Conservation (phyloP, 1,284 basidiomycete genomes). For the Fomitopsis palustris region DNA sequence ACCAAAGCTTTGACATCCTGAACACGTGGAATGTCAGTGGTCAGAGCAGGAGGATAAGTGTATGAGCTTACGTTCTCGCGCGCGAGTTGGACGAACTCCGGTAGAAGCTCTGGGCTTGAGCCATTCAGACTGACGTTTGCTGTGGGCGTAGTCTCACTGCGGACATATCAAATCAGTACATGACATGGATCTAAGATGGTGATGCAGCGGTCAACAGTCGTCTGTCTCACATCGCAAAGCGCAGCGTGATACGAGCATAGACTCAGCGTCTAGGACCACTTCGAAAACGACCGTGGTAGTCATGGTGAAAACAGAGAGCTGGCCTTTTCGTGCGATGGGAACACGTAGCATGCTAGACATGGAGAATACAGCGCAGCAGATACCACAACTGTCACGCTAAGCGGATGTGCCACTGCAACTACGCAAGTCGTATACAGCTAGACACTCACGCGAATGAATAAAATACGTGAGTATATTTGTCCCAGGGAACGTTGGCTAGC, state of each 20-base stretch:
- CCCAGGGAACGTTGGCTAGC: constrained; percentile 52
- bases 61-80: constrained; percentile 22
- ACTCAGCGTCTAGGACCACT: no score
- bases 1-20: constrained; percentile 67
- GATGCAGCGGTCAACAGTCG: background rate
- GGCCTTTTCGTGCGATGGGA: no score
- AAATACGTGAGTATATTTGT: constrained; percentile 58
- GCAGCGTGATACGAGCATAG: no score
- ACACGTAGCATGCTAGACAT: no score
- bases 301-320: no score
- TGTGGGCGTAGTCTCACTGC: constrained; percentile 22
- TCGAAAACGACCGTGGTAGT: no score
- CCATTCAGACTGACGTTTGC: constrained; percentile 19
- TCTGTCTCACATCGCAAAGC: background rate
- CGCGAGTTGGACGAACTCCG: constrained; percentile 27
- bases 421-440: no score
- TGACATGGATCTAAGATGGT: background rate
- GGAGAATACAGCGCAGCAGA: no score
- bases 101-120: constrained; percentile 22
- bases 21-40: background rate
- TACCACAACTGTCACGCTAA: background rate
- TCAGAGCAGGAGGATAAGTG: background rate
- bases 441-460: constrained; percentile 61
- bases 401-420: background rate
- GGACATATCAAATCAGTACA: background rate